These are phyloP conservation scores for Singerocomus rubriflavus DNA, from an alignment of 1,284 basidiomycete genomes.

Conservation along the genomic window DNA sequence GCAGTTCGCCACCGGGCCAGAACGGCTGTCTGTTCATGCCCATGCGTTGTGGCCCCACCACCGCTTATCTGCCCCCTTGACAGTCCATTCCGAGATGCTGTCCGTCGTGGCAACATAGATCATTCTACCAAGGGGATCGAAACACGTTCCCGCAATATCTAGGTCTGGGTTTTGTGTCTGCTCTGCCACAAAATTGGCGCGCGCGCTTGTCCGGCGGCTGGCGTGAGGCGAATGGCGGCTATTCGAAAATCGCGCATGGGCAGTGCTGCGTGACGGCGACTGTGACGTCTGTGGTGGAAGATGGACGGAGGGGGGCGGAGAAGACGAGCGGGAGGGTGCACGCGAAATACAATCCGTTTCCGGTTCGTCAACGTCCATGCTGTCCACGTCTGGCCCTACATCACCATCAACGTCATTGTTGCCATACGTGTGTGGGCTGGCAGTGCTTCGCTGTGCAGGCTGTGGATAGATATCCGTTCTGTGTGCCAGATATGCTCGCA, in stretches of 20 bases:
- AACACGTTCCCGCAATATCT: slow-evolving; percentile 71
- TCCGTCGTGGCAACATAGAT: slow-evolving; percentile 66
- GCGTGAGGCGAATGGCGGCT: slow-evolving; percentile 16
- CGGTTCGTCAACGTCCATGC: slow-evolving; percentile 43
- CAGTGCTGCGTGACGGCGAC: slow-evolving; percentile 20
- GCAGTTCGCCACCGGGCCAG: not conserved
- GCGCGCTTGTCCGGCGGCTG: slow-evolving; percentile 19
- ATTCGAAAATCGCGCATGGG: slow-evolving; percentile 19
- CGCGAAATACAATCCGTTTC: slow-evolving; percentile 46
- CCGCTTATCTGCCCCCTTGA: slow-evolving; percentile 56
- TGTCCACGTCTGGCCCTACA: slow-evolving; percentile 20
- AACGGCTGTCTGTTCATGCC: slow-evolving; percentile 20
- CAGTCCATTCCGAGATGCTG: slow-evolving; percentile 64
- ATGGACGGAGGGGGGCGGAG: slow-evolving; percentile 38
- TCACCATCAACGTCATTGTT: slow-evolving; percentile 26
- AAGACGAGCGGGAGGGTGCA: slow-evolving; percentile 44
- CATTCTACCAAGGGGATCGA: slow-evolving; percentile 64
- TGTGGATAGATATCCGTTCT: slow-evolving; percentile 24
- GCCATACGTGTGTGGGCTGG: slow-evolving; percentile 10
- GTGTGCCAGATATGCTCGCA: slow-evolving; percentile 35
- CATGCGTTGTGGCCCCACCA: slow-evolving; percentile 50
- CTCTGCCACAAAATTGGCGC: slow-evolving; percentile 14
- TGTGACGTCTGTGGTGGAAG: slow-evolving; percentile 25
- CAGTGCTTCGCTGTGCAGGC: slow-evolving; percentile 16
- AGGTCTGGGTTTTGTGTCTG: slow-evolving; percentile 38